Percentiles rank a stretch among this genome's conserved stretches.
Evolutionary conservation across 2,329 filamentous ascomycete genomes (phyloP).

Genomic region (Colletotrichum tanaceti): DNA sequence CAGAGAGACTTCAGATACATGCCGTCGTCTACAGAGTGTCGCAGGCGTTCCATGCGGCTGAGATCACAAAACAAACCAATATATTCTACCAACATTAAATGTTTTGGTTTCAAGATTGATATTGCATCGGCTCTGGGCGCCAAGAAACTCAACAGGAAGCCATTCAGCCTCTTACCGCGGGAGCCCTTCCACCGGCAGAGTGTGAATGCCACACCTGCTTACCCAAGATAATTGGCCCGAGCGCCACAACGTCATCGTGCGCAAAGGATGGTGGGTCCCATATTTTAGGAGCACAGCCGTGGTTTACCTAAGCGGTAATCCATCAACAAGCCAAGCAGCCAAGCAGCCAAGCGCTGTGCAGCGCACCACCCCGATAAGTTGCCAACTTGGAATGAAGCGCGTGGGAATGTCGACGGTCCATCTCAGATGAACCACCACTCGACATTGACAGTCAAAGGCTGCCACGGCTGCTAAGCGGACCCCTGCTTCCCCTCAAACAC

Average conservation of each 20-base stretch:
- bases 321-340: background rate
- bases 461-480: background rate
- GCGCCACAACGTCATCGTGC: constrained; percentile 30
- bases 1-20: background rate
- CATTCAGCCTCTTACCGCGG: constrained; percentile 14
- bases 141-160: background rate
- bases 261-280: background rate
- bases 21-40: background rate
- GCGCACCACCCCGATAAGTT: background rate
- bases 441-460: background rate
- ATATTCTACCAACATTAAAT: background rate
- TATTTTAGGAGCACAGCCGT: background rate
- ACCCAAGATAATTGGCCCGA: constrained; percentile 26
- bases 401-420: background rate
- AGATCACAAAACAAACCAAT: background rate
- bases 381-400: background rate
- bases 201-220: constrained; percentile 8
- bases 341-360: background rate
- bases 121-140: constrained; percentile 7
- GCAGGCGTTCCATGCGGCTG: background rate
- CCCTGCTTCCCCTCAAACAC: background rate
- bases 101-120: background rate
- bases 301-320: constrained; percentile 19
- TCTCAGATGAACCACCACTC: constrained; percentile 9
- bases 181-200: background rate